A percentile compares a stretch with the other conserved stretches of the same genome.
Evolutionary conservation across 2,329 filamentous ascomycete species (phyloP).

Genomic region (Aspergillus sergii): DNA sequence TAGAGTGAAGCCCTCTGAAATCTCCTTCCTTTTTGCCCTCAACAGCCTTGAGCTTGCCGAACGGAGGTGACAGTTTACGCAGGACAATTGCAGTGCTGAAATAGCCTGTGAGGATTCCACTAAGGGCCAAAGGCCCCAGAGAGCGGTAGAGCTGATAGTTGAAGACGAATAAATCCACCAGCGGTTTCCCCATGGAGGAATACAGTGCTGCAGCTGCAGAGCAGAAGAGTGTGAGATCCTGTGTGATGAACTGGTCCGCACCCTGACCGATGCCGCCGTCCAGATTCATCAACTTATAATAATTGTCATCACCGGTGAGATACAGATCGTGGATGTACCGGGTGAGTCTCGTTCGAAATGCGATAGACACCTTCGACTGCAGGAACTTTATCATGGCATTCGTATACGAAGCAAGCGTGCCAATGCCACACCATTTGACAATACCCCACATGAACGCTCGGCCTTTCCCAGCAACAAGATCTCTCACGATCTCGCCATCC

Average conservation of each 20-base stretch:
- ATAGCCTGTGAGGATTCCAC: constrained; percentile 87
- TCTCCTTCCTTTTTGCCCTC: constrained; percentile 95
- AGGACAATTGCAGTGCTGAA: constrained; percentile 90
- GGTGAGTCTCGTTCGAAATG: constrained; percentile 91
- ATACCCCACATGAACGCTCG: constrained; percentile 86
- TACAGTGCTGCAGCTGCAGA: constrained; percentile 89
- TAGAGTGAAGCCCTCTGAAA: constrained; percentile 86
- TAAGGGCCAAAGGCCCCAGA: constrained; percentile 82
- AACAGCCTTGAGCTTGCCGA: constrained; percentile 94
- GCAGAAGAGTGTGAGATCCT: constrained; percentile 94
- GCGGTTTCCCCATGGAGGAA: constrained; percentile 94
- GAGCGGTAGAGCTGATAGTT: constrained; percentile 96
- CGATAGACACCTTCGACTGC: constrained; percentile 96
- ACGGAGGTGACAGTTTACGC: constrained; percentile 85
- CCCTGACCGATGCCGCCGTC: constrained; percentile 91
- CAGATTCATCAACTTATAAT: constrained; percentile 91
- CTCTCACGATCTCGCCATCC: constrained; percentile 93
- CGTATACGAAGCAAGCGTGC: constrained; percentile 91
- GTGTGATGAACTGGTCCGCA: constrained; percentile 95
- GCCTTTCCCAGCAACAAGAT: constrained; percentile 93
- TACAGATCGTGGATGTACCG: constrained; percentile 97
- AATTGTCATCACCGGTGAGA: constrained; percentile 90
- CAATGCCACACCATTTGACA: constrained; percentile 91
- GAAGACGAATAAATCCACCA: constrained; percentile 96
- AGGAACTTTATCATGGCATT: constrained; percentile 99